These are phyloP conservation scores for Besnoitia besnoiti DNA, from an alignment of 169 alveolate genomes.

Conservation along the genomic window DNA sequence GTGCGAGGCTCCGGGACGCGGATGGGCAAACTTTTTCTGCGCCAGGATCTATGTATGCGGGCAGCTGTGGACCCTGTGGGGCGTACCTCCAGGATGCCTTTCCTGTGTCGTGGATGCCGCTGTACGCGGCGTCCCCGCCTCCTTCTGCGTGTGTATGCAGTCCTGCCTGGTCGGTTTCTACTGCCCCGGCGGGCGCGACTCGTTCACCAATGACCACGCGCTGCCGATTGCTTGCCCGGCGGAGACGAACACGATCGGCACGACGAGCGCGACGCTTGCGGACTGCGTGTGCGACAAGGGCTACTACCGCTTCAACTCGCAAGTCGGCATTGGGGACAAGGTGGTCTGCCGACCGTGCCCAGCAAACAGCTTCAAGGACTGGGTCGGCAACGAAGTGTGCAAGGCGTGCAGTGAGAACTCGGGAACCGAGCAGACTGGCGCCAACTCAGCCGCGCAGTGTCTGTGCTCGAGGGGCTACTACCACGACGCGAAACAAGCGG, in stretches of 20 bases:
- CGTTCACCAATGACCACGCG: not conserved
- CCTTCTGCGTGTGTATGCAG: conserved; percentile 71
- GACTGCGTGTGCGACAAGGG: conserved; percentile 75
- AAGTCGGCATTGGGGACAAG: conserved; percentile 24
- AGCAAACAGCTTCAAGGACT: conserved; percentile 74
- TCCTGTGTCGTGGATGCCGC: too few relatives aligned
- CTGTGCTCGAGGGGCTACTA: conserved; percentile 83
- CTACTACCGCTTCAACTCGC: not conserved
- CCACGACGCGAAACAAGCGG: conserved; percentile 63
- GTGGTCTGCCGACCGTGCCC: conserved; percentile 77
- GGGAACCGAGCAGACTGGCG: conserved; percentile 80
- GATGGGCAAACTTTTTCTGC: too few relatives aligned
- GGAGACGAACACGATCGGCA: conserved; percentile 70
- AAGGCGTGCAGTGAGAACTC: conserved; percentile 79
- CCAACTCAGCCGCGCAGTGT: conserved; percentile 79
- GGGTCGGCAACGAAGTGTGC: conserved; percentile 81
- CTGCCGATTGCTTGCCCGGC: conserved; percentile 58
- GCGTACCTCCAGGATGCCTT: too few relatives aligned
- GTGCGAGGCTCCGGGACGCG: too few relatives aligned
- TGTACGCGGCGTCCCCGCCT: too few relatives aligned
- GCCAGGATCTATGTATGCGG: too few relatives aligned
- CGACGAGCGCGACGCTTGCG: conserved; percentile 37
- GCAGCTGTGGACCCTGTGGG: too few relatives aligned
- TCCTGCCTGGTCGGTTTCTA: conserved; percentile 82
- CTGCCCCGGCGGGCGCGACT: conserved; percentile 79